phyloP scores from a whole-genome alignment of 169 alveolate genomes.

The Babesia caballi region DNA sequence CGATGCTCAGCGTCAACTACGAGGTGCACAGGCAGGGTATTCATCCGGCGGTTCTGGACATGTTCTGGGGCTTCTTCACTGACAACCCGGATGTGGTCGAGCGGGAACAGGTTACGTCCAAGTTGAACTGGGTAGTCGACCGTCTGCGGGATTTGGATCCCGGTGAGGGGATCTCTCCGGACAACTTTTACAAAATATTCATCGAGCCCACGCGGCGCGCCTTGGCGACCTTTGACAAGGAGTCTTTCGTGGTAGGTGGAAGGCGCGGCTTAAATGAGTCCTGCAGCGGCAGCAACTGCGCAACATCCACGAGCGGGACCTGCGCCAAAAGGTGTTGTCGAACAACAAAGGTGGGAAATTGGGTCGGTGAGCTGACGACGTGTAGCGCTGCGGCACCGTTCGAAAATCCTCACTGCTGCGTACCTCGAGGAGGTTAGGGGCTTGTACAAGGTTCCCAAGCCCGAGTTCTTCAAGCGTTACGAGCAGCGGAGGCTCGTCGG shows the following conservation, averaged over 20 bases:
- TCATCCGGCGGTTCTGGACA: slow-evolving; percentile 77
- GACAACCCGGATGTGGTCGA: slow-evolving; percentile 30
- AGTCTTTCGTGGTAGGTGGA: slow-evolving; percentile 27
- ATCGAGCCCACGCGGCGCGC: slow-evolving; percentile 48
- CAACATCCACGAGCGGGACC: slow-evolving; percentile 1
- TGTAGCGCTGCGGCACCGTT: slow-evolving; percentile 41
- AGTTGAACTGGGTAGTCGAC: slow-evolving; percentile 68
- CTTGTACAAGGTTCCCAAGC: slow-evolving; percentile 44
- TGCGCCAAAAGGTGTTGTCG: slow-evolving; percentile 35
- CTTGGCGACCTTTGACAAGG: slow-evolving; percentile 55
- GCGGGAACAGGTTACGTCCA: slow-evolving; percentile 66
- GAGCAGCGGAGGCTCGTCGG: slow-evolving; percentile 58
- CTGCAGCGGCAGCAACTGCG: slow-evolving; percentile 37
- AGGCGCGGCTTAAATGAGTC: background rate
- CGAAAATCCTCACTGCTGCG: slow-evolving; percentile 50
- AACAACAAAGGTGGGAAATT: slow-evolving; percentile 21
- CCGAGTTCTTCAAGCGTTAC: slow-evolving; percentile 41
- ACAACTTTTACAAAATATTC: slow-evolving; percentile 70
- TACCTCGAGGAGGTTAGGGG: slow-evolving; percentile 48
- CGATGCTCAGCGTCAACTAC: slow-evolving; percentile 61
- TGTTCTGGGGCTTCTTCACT: slow-evolving; percentile 75
- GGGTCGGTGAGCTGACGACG: background rate
- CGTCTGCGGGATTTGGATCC: slow-evolving; percentile 62
- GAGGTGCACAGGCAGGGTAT: slow-evolving; percentile 76
- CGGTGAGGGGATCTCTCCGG: slow-evolving; percentile 79